Conservation (phyloP, 106 monocot genomes). For the Dioscorea alata region DNA sequence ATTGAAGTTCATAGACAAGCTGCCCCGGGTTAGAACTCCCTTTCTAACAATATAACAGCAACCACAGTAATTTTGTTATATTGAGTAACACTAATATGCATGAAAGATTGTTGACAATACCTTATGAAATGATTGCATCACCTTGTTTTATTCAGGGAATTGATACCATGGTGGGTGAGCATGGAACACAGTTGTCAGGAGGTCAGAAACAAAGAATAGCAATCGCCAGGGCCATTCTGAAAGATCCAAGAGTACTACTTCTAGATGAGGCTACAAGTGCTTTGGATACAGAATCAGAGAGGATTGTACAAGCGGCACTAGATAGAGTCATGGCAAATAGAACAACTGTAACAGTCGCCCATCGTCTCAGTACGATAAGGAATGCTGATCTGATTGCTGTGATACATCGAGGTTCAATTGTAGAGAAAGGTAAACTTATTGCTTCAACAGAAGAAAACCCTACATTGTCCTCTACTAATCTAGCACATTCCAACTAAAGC, state of each 20-base stretch:
- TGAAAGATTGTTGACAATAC: too few relatives aligned
- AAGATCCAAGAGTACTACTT: not conserved
- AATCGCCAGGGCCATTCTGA: not conserved
- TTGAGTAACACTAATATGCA: too few relatives aligned
- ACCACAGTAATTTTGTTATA: too few relatives aligned
- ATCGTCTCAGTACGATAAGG: slow-evolving; percentile 64
- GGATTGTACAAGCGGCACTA: slow-evolving; percentile 71
- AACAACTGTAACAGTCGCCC: slow-evolving; percentile 78
- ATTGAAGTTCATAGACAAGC: slow-evolving; percentile 67
- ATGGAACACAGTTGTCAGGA: slow-evolving; percentile 37
- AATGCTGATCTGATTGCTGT: slow-evolving; percentile 74
- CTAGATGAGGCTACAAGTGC: slow-evolving; percentile 48
- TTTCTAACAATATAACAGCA: too few relatives aligned
- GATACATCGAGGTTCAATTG: slow-evolving; percentile 50
- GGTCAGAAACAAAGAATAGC: not conserved
- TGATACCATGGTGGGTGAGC: slow-evolving; percentile 80
- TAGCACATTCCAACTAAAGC: too few relatives aligned
- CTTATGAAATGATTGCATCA: too few relatives aligned
- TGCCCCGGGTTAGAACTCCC: slow-evolving; percentile 45
- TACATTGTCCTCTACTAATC: too few relatives aligned
- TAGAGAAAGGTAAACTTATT: slow-evolving; percentile 51
- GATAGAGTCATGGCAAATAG: slow-evolving; percentile 58
- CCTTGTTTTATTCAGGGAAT: slow-evolving; percentile 37
- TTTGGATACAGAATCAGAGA: slow-evolving; percentile 75
- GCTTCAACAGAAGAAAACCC: not conserved